Base-by-base conservation (phyloP, 768 basidiomycete species). In the Leccinum disarticulatum region DNA sequence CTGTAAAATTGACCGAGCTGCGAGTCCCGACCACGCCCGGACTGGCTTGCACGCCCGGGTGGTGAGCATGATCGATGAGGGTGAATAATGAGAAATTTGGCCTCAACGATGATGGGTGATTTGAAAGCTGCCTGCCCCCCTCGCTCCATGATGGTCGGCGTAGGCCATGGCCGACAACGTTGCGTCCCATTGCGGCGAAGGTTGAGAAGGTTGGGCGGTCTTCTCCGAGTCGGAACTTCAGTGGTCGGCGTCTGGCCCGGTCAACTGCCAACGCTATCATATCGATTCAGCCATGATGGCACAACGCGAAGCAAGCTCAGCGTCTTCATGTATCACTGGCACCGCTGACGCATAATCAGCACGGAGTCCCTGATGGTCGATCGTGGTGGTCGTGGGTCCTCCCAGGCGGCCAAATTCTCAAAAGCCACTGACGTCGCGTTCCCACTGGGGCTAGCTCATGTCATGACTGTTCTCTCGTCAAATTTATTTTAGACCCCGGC, bases 181-280 rank as follows among this genome's bases (percentile, higher is more conserved):
- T 63, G 59, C 65, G 14, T 30, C 49, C 19, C 19, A 46, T 17
- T 19, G 60, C 46, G 64, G 59, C 19, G 31, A 47, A 33, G 9
- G 51, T 56, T 55, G 59, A 63, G 55, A 60, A 61, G 15, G 49
- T 54, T 22, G 27, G 36, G 58, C 57, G 57, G 54, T 57, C 64
- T 64, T 63, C 51, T 68, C 27, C 27, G 27, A 27, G 27, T 27
- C 61, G 68, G 63, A 27, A 4, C 33, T 15, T 56, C 28, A n/a
- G n/a, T 22, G 55, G 6, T 28, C 43, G 31, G 47, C 14, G 50
- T 36, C 19, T 15, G 54, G 54, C 31, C 19, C 19, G 43, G 43
- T 9, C 53, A 35, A 60, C 43, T 58, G 38, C 53, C 10, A 70
- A 67, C 53, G 54, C 52, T 61, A 64, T 66, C 64, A 25, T 25